phyloP scores from a whole-genome alignment of 306 rosid genomes.

The Abrus precatorius region DNA sequence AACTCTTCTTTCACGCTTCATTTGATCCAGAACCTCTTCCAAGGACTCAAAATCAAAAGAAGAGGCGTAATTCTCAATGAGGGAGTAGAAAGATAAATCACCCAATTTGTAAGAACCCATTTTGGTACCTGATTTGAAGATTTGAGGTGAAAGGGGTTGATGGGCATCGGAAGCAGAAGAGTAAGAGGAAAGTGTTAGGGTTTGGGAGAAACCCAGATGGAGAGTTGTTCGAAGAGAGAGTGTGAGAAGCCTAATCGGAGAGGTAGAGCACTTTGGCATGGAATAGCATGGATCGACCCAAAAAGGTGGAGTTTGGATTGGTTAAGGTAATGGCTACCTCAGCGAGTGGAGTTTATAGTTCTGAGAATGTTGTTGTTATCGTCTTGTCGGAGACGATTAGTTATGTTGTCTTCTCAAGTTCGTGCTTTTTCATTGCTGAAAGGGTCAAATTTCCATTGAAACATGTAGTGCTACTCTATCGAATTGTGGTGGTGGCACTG shows the following conservation, averaged over 20 bases:
- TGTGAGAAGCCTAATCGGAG: slow-evolving; percentile 52
- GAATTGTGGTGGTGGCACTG: too few relatives aligned
- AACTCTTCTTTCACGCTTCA: slow-evolving; percentile 75
- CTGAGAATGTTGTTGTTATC: not conserved
- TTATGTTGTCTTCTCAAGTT: not conserved
- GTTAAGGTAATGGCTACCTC: slow-evolving; percentile 3
- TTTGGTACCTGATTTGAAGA: slow-evolving; percentile 69
- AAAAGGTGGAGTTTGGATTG: not conserved
- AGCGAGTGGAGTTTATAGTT: not conserved
- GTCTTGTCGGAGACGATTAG: not conserved
- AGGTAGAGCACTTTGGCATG: slow-evolving; percentile 61
- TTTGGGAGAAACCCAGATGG: slow-evolving; percentile 29
- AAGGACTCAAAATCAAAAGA: slow-evolving; percentile 69
- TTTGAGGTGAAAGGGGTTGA: slow-evolving; percentile 53
- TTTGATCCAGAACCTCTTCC: slow-evolving; percentile 66
- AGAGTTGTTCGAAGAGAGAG: slow-evolving; percentile 41
- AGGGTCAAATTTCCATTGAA: not conserved
- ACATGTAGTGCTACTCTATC: too few relatives aligned
- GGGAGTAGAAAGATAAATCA: slow-evolving; percentile 80
- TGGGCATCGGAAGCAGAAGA: slow-evolving; percentile 40
- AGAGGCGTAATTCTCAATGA: slow-evolving; percentile 70
- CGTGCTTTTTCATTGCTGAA: not conserved
- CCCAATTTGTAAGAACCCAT: slow-evolving; percentile 82
- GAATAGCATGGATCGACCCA: slow-evolving; percentile 50
- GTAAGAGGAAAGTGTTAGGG: slow-evolving; percentile 27